Base-by-base conservation (phyloP, 176 grass and related monocot genomes). In the Olyra latifolia region DNA sequence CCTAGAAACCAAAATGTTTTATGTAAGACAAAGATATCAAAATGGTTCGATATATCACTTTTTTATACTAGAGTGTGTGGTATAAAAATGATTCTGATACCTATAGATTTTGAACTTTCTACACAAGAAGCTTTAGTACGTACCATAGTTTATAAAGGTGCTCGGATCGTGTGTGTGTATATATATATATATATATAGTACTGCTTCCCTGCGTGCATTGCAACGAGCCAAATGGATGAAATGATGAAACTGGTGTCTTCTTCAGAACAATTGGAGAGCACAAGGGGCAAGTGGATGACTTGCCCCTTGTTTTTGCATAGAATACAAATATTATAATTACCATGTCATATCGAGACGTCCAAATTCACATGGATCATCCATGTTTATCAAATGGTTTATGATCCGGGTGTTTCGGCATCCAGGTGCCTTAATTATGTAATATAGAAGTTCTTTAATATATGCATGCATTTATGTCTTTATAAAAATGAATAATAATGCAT, bases 181-280 rank as follows among this genome's bases (percentile, higher is more conserved):
- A n/a, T n/a, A n/a, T n/a, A n/a, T n/a, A n/a, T n/a, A n/a, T n/a
- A n/a, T n/a, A 55, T 46, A 73, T 3, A 65, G 24, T 85, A 35
- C 48, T 50, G 12, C 49, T 56, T 81, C 19, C 17, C 59, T 43
- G 17, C 28, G 71, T 57, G 43, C 30, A 29, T 4, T 63, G 69
- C 44, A 75, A 69, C 45, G 24, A 84, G 76, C 20, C 69, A 84
- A 69, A 65, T 16, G 16, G 59, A 61, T 62, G 61, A 74, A 12
- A 84, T 89, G 63, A 89, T 75, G 82, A 75, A 50, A 20, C 20
- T 70, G 54, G 35, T 73, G 64, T 84, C 10, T 70, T 76, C 23
- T 69, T 69, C 7, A 56, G 66, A 71, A 29, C 43, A 69, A 12
- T 43, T 60, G 50, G 15, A 64, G 11, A 78, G 62, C 25, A 41